Evolutionary conservation across 2,329 filamentous ascomycete species (phyloP).

Genomic region (Orbilia oligospora): DNA sequence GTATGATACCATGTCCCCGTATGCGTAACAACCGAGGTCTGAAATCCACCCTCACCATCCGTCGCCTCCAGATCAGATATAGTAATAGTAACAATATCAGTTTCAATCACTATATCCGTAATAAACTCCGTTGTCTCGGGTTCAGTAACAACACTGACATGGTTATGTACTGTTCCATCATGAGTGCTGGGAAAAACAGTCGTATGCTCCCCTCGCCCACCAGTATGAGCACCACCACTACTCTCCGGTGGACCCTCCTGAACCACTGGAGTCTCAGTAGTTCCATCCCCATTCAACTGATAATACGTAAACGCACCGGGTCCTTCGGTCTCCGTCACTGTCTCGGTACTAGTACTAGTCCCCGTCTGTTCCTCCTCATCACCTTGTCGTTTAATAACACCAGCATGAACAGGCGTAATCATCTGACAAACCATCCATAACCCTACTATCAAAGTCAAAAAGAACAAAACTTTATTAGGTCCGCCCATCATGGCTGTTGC

Average conservation of each 20-base stretch:
- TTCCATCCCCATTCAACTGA: constrained; percentile 31
- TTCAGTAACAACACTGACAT: constrained; percentile 30
- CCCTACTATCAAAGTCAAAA: constrained; percentile 10
- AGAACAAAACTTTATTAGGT: constrained; percentile 20
- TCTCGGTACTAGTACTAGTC: constrained; percentile 1
- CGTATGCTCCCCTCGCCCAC: background rate
- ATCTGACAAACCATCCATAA: constrained; percentile 29
- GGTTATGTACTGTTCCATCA: constrained; percentile 37
- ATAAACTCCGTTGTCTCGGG: constrained; percentile 31
- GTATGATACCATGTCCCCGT: constrained; percentile 40
- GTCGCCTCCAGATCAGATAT: constrained; percentile 25
- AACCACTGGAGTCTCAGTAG: constrained; percentile 7
- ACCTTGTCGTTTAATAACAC: constrained; percentile 1
- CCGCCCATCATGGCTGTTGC: background rate
- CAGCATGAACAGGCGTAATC: constrained; percentile 13
- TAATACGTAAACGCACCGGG: constrained; percentile 29
- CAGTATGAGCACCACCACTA: too few species aligned
- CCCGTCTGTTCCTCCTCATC: background rate
- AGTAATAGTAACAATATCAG: constrained; percentile 36
- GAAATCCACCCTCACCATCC: background rate
- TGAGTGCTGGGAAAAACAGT: constrained; percentile 17
- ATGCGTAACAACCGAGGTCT: constrained; percentile 29
- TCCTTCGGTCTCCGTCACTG: background rate
- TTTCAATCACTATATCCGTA: constrained; percentile 21
- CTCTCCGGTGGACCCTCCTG: background rate